Conservation (phyloP, 2,329 filamentous ascomycete genomes). For the Stagonosporopsis vannaccii region DNA sequence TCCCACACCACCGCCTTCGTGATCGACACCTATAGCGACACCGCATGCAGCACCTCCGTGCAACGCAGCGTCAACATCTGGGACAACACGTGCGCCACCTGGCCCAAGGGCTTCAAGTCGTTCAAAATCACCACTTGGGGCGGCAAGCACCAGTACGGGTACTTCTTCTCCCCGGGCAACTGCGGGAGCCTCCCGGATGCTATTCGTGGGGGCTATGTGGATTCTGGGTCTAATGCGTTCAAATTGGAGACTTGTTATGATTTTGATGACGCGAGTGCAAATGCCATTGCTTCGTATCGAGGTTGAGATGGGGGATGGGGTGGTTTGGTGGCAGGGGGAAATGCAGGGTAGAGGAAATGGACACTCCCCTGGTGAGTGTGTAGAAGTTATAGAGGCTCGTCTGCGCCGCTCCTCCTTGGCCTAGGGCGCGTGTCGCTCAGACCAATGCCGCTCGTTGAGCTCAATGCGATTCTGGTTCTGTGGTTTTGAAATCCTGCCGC, state of each 20-base stretch:
- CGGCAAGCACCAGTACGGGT: conserved; percentile 7
- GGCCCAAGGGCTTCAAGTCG: conserved; percentile 12
- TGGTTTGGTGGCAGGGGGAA: too few relatives aligned
- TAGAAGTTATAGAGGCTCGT: neutral
- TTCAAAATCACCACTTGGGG: conserved; percentile 15
- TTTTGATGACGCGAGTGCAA: conserved; percentile 6
- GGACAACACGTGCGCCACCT: conserved; percentile 22
- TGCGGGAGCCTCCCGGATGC: conserved; percentile 13
- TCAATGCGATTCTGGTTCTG: too few relatives aligned
- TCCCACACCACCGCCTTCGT: neutral
- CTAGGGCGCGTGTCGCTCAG: too few relatives aligned
- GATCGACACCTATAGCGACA: neutral
- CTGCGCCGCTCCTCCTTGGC: too few relatives aligned
- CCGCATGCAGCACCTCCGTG: conserved; percentile 1
- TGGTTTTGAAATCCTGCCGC: too few relatives aligned
- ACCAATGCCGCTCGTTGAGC: too few relatives aligned
- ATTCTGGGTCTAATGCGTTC: neutral
- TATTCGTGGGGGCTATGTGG: conserved; percentile 4
- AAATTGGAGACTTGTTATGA: neutral
- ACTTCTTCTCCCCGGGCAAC: conserved; percentile 12
- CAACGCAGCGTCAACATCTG: conserved; percentile 14
- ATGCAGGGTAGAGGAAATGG: too few relatives aligned
- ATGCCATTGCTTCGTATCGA: conserved; percentile 16
- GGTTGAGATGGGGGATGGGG: neutral
- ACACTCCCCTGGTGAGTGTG: too few relatives aligned